Base-by-base conservation (phyloP, 768 basidiomycete genomes). In the Harrya chromipes region DNA sequence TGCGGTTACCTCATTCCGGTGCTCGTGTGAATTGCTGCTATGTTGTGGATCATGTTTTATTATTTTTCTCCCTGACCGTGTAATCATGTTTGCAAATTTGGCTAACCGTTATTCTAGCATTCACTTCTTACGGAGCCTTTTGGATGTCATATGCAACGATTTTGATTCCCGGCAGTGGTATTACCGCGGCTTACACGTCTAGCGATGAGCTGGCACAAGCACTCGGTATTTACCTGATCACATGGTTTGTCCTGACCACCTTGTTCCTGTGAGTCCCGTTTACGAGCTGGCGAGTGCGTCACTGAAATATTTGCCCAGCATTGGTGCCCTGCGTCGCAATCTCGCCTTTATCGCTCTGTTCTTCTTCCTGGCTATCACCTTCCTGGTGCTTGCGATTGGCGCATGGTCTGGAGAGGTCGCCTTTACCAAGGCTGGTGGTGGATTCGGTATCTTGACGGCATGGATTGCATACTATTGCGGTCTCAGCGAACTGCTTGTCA, bases 131-230 rank as follows among this genome's bases (percentile, higher is more conserved):
- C 53, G 91, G 91, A 20, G 87, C 83, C 3, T 94, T 93, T 76
- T 94, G 90, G 90, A 72, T 93, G 71, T 90, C 90, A 5, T 93
- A 81, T 42, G 88, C 81, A 4, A 73, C 79, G 0, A 82, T 94
- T 58, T 68, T 85, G 61, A 77, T 90, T 40, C 91, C 91, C 2
- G 75, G 77, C 23, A 78, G 77, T 4, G 89, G 89, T 13, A 75
- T 92, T 40, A 11, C 56, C 5, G 63, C 73, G 0, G 79, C 89
- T 0, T 92, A 84, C 60, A 42, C 57, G 0, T 44, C 53, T 0
- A 43, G 46, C 0, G 58, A 61, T 0, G 77, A 83, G 58, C 62
- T 85, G 12, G 41, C 57, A 6, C 75, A 78, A 41, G 90, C 87
- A 0, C 58, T 93, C 12, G 89, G 85, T 3, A 84, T 92, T 50